Conservation (phyloP, 345 rosid genomes). For the Schrenkiella parvula region DNA sequence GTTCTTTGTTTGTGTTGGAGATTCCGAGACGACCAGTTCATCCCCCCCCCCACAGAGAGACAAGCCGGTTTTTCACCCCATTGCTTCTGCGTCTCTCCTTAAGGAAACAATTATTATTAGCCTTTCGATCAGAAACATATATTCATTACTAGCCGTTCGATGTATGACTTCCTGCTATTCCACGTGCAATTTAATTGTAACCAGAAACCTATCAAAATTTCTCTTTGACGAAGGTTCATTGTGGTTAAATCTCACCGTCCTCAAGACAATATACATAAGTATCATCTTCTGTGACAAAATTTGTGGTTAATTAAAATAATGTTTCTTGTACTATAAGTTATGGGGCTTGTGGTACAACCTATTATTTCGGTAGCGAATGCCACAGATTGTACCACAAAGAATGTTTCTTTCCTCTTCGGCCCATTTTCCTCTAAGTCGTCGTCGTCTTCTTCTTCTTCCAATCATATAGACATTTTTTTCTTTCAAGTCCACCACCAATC, state of each 20-base stretch:
- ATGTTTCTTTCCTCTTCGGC: not conserved
- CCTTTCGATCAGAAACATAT: not conserved
- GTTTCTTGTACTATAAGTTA: too few relatives aligned
- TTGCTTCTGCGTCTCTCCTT: slow-evolving; percentile 21
- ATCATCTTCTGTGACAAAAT: too few relatives aligned
- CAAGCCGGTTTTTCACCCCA: slow-evolving; percentile 22
- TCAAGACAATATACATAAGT: too few relatives aligned
- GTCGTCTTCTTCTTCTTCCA: slow-evolving; percentile 3
- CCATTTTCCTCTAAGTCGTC: not conserved
- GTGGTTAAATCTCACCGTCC: not conserved
- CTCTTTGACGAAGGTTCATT: not conserved
- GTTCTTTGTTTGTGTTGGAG: not conserved
- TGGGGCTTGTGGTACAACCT: too few relatives aligned
- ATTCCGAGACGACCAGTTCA: slow-evolving; percentile 5
- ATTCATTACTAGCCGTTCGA: slow-evolving; percentile 6
- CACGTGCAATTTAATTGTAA: not conserved
- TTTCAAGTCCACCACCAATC: not conserved
- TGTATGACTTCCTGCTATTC: slow-evolving; percentile 4
- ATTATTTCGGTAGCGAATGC: too few relatives aligned
- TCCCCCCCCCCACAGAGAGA: not conserved
- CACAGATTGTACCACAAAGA: too few relatives aligned
- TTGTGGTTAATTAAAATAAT: too few relatives aligned
- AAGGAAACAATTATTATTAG: slow-evolving; percentile 19
- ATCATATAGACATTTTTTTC: not conserved
- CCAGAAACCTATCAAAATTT: not conserved